Evolutionary conservation across 768 basidiomycete species (phyloP).

Genomic region (Lentinus tigrinus): DNA sequence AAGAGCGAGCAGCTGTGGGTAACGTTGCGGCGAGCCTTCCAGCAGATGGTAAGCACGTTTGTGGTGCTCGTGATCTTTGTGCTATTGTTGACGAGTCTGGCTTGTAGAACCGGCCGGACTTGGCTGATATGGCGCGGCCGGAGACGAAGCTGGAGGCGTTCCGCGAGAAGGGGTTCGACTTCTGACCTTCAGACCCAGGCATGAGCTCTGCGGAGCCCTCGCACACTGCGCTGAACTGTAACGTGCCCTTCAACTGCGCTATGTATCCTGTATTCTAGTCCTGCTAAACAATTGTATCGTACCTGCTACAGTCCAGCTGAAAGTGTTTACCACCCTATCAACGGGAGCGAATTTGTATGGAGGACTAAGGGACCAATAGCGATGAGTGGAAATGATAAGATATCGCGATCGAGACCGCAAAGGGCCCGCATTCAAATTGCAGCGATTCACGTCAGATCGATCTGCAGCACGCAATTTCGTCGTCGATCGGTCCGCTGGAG

Average conservation of each 20-base stretch:
- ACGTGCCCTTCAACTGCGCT: slow-evolving; percentile 2
- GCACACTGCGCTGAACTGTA: neutral
- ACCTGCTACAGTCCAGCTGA: too few relatives aligned
- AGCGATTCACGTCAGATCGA: slow-evolving; percentile 22
- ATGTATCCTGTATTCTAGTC: slow-evolving; percentile 11
- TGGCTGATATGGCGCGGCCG: slow-evolving; percentile 72
- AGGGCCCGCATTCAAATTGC: neutral
- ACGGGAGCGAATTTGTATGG: too few relatives aligned
- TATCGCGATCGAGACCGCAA: slow-evolving; percentile 5
- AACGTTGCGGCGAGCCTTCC: slow-evolving; percentile 79
- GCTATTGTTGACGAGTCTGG: neutral
- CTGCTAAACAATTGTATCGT: neutral
- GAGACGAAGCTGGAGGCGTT: slow-evolving; percentile 70
- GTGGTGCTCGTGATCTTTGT: neutral
- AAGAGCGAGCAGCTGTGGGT: slow-evolving; percentile 88
- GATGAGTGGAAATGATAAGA: slow-evolving; percentile 6
- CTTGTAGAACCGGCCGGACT: slow-evolving; percentile 70
- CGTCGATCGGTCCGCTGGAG: slow-evolving; percentile 5
- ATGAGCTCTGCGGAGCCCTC: too few relatives aligned
- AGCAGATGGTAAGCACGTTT: slow-evolving; percentile 66
- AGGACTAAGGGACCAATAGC: slow-evolving; percentile 16
- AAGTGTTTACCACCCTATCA: too few relatives aligned
- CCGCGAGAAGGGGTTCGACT: slow-evolving; percentile 86
- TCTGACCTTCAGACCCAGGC: slow-evolving; percentile 43
- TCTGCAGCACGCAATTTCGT: slow-evolving; percentile 18